Conservation (phyloP, 768 basidiomycete species). For the Tulasnella sp. region DNA sequence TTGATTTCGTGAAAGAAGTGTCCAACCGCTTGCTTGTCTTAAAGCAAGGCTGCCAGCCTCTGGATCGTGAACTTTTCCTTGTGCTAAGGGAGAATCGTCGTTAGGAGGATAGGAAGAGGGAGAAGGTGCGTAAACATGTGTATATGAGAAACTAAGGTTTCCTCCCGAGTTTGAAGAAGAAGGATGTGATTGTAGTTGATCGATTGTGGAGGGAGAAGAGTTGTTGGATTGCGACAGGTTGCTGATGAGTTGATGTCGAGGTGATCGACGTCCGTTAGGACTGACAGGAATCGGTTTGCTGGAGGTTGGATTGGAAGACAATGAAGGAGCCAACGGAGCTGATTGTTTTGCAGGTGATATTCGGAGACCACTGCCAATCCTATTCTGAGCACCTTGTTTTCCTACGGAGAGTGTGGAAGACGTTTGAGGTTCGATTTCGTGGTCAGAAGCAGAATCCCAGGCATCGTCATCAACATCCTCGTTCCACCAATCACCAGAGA, state of each 20-base stretch:
- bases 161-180: slow-evolving; percentile 11
- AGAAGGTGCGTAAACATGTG: slow-evolving; percentile 60
- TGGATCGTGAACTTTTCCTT: no score
- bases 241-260: neutral
- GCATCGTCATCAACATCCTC: slow-evolving; percentile 72
- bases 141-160: slow-evolving; percentile 63
- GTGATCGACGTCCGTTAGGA: slow-evolving; percentile 7
- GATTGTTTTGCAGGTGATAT: slow-evolving; percentile 29
- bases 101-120: slow-evolving; percentile 62
- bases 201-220: neutral
- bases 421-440: slow-evolving; percentile 35
- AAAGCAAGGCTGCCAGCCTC: slow-evolving; percentile 25
- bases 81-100: slow-evolving; percentile 6
- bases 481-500: slow-evolving; percentile 32
- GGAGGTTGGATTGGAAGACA: neutral
- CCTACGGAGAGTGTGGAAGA: slow-evolving; percentile 17
- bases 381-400: slow-evolving; percentile 19
- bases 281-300: neutral
- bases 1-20: neutral
- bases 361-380: slow-evolving; percentile 10
- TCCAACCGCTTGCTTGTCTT: slow-evolving; percentile 35
- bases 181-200: neutral
- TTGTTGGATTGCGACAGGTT: neutral
- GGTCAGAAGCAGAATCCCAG: slow-evolving; percentile 75
- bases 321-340: slow-evolving; percentile 24